Percentiles rank a stretch among this genome's conserved stretches.
phyloP scores from a whole-genome alignment of 225 moss, liverwort and hornwort species.

The Ulota crispa region DNA sequence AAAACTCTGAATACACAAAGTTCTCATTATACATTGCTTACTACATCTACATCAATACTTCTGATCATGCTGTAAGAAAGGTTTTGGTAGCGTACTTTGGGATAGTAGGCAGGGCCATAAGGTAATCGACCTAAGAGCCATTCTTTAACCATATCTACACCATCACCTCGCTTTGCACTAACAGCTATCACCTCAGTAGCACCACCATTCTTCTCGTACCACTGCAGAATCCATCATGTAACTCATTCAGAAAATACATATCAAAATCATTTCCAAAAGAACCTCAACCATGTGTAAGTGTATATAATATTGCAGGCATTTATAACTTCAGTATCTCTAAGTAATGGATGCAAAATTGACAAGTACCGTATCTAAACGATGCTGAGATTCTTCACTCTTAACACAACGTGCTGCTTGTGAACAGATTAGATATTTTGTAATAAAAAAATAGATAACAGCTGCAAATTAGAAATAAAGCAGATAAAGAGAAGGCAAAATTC shows the following conservation, averaged over 20 bases:
- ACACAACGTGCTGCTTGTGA: neutral
- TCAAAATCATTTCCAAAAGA: neutral
- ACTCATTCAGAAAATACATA: neutral
- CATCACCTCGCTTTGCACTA: conserved; percentile 82
- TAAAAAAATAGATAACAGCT: neutral
- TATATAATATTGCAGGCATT: neutral
- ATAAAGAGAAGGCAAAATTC: neutral
- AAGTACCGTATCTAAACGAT: neutral
- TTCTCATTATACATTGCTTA: neutral
- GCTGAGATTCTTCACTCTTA: neutral
- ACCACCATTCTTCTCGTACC: conserved; percentile 69
- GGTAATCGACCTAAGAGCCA: conserved; percentile 78
- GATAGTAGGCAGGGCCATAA: conserved; percentile 81
- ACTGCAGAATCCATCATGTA: conserved; percentile 42
- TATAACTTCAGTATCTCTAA: neutral
- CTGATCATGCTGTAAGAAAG: neutral
- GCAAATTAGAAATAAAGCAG: neutral
- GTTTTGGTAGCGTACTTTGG: conserved; percentile 58
- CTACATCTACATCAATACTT: neutral
- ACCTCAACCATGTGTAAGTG: neutral
- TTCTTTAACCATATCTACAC: conserved; percentile 64
- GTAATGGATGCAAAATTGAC: neutral
- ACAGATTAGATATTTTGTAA: neutral
- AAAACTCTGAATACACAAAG: neutral
- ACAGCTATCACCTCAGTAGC: conserved; percentile 73